phyloP scores from a whole-genome alignment of 2,329 filamentous ascomycete species.

The Sporothrix mexicana region DNA sequence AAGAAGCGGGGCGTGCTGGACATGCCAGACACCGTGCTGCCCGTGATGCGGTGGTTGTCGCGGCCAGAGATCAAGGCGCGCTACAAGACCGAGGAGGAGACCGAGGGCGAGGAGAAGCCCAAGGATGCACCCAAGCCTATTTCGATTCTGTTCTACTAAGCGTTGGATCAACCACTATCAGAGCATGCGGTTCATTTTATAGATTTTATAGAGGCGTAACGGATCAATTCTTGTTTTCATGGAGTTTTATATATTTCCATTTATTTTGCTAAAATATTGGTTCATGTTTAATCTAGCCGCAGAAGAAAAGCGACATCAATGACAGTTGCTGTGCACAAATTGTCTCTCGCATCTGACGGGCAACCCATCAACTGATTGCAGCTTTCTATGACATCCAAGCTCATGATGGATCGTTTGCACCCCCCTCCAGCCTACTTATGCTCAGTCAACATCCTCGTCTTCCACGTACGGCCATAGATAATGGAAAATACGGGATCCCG shows the following conservation, averaged over 20 bases:
- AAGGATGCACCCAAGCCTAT: slow-evolving; percentile 60
- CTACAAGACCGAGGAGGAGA: slow-evolving; percentile 52
- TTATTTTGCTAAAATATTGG: not conserved
- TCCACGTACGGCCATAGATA: too few relatives aligned
- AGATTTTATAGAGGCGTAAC: slow-evolving; percentile 1
- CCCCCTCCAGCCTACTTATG: too few relatives aligned
- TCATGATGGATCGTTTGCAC: too few relatives aligned
- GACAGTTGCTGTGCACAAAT: not conserved
- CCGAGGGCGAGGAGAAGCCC: slow-evolving; percentile 35
- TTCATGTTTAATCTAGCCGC: not conserved
- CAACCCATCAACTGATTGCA: too few relatives aligned
- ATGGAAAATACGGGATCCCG: too few relatives aligned
- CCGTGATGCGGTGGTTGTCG: slow-evolving; percentile 76
- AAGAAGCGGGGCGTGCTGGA: slow-evolving; percentile 95
- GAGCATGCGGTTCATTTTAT: not conserved
- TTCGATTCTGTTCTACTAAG: slow-evolving; percentile 36
- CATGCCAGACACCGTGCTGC: slow-evolving; percentile 90
- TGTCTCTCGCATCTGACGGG: not conserved
- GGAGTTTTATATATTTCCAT: too few relatives aligned
- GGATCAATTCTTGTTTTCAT: not conserved
- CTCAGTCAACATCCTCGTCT: too few relatives aligned
- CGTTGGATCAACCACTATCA: not conserved
- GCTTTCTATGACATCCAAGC: too few relatives aligned
- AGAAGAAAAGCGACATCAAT: not conserved
- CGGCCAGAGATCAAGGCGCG: slow-evolving; percentile 69